Conservation (phyloP, 805 yeast species). For the Spathaspora sp. region DNA sequence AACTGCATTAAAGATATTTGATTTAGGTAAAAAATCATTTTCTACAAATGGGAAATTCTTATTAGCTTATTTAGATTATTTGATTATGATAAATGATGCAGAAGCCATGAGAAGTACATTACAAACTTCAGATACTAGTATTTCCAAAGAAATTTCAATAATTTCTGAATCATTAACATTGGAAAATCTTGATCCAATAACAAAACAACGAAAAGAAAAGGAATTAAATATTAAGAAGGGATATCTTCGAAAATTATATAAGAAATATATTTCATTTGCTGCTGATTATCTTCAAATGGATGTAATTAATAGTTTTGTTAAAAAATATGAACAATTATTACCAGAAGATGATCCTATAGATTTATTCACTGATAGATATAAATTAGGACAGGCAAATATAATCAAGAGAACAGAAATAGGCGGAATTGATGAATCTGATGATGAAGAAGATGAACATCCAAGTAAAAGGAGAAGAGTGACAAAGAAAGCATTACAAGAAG, state of each 20-base stretch:
- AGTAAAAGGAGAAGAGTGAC: slow-evolving; percentile 12
- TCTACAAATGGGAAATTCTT: slow-evolving; percentile 58
- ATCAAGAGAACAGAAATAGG: slow-evolving; percentile 36
- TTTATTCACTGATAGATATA: slow-evolving; percentile 37
- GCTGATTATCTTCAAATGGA: slow-evolving; percentile 65
- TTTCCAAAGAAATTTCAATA: slow-evolving; percentile 32
- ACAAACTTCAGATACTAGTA: slow-evolving; percentile 66
- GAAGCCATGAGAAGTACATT: slow-evolving; percentile 77
- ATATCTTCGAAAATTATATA: slow-evolving; percentile 28
- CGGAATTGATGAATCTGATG: slow-evolving; percentile 13
- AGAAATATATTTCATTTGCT: slow-evolving; percentile 62
- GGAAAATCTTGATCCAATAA: slow-evolving; percentile 25
- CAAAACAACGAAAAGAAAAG: slow-evolving; percentile 43
- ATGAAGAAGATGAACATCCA: slow-evolving; percentile 11
- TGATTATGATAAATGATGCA: slow-evolving; percentile 64
- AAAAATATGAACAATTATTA: slow-evolving; percentile 61
- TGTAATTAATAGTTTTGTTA: slow-evolving; percentile 63
- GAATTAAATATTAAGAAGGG: slow-evolving; percentile 21
- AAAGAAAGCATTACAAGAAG: slow-evolving; percentile 1
- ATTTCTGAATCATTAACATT: slow-evolving; percentile 21
- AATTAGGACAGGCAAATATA: slow-evolving; percentile 32
- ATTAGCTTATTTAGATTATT: slow-evolving; percentile 65
- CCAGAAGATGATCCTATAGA: slow-evolving; percentile 51
- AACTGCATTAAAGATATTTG: slow-evolving; percentile 74
- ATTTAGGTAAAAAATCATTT: slow-evolving; percentile 65